A percentile compares a stretch with the other conserved stretches of the same genome.
These are phyloP conservation scores for Fusarium hainanense DNA, from an alignment of 2,329 filamentous ascomycete species.

Conservation along the genomic window DNA sequence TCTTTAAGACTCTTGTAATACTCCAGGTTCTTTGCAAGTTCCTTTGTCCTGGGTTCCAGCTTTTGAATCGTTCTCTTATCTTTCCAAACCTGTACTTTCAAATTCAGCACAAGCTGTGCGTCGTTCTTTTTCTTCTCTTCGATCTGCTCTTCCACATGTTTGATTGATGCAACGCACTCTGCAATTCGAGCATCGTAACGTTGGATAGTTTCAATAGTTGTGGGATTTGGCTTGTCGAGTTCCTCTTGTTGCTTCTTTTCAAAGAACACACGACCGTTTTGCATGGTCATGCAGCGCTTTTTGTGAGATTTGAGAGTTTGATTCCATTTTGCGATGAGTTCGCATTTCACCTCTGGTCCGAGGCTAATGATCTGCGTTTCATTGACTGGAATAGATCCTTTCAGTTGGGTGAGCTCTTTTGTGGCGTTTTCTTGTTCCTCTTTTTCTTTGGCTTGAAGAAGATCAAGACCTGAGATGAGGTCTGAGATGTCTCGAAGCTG, in stretches of 20 bases:
- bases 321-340: not conserved
- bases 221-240: not conserved
- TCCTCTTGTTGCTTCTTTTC: not conserved
- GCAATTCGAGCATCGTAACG: accelerated
- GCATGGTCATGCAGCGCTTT: not conserved
- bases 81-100: not conserved
- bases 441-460: not conserved
- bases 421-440: not conserved
- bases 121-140: not conserved
- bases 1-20: not conserved
- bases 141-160: accelerated
- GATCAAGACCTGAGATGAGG: not conserved
- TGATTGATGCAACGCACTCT: not conserved
- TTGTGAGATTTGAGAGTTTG: not conserved
- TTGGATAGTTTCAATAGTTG: not conserved
- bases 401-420: not conserved
- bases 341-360: not conserved
- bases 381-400: not conserved
- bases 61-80: not conserved
- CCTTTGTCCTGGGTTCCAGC: not conserved
- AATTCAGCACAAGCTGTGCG: not conserved
- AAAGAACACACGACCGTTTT: not conserved
- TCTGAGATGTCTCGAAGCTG: not conserved
- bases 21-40: not conserved
- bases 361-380: not conserved